phyloP scores from a whole-genome alignment of 371 early-diverging fungal genomes.

The Mucor circinelloides region DNA sequence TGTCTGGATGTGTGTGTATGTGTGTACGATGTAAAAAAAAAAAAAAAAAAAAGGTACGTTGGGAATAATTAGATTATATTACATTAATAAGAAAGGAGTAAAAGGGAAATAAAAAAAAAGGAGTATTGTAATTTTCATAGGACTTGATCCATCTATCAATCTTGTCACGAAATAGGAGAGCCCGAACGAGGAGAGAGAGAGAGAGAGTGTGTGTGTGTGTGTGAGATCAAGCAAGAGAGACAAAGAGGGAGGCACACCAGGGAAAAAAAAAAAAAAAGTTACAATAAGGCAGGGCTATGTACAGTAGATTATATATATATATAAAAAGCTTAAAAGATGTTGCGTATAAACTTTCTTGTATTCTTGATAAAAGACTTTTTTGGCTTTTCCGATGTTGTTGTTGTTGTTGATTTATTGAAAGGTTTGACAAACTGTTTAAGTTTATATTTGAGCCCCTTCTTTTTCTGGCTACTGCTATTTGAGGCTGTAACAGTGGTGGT shows the following conservation, averaged over 20 bases:
- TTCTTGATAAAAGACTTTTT: slow-evolving; percentile 9
- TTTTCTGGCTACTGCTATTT: slow-evolving; percentile 2
- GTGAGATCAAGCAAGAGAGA: no score
- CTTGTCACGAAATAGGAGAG: background rate
- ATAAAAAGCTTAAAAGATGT: slow-evolving; percentile 10
- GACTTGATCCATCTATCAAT: background rate
- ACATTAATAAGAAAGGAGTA: background rate
- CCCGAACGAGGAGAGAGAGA: no score
- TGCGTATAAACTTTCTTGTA: slow-evolving; percentile 20
- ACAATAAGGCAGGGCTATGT: background rate
- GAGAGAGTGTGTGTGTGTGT: no score
- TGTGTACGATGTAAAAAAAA: background rate
- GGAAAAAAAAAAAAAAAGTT: background rate
- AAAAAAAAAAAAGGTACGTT: background rate
- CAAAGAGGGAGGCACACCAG: background rate
- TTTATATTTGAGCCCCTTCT: slow-evolving; percentile 19
- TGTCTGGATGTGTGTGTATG: background rate
- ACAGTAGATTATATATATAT: background rate
- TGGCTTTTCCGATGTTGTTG: slow-evolving; percentile 11
- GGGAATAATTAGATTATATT: slow-evolving; percentile 10
- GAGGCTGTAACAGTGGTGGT: background rate
- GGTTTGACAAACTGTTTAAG: slow-evolving; percentile 15
- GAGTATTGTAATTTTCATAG: background rate
- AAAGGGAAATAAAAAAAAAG: background rate
- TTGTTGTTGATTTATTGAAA: slow-evolving; percentile 9